phyloP scores from a whole-genome alignment of 1,139 yeast genomes.

The Arxiozyma heterogenica region DNA sequence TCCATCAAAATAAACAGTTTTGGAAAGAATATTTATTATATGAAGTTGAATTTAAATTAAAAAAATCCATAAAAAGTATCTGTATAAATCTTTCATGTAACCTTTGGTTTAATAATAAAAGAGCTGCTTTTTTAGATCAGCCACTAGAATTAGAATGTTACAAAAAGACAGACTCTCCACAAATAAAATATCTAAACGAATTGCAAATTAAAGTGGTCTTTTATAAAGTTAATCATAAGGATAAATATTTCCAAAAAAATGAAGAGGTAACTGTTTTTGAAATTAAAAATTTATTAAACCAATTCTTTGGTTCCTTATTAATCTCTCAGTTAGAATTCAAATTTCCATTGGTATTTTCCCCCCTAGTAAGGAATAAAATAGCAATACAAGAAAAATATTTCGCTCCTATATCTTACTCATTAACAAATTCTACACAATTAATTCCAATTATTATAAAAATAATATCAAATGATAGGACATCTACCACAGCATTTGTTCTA shows the following conservation, averaged over 20 bases:
- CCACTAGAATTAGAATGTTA: slow-evolving; percentile 9
- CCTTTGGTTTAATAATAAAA: slow-evolving; percentile 14
- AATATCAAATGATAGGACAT: slow-evolving; percentile 20
- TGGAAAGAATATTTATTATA: slow-evolving; percentile 14
- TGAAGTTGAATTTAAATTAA: not conserved
- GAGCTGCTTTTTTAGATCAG: slow-evolving; percentile 10
- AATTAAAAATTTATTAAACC: slow-evolving; percentile 15
- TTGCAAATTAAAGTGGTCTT: slow-evolving; percentile 7
- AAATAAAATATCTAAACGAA: slow-evolving; percentile 5
- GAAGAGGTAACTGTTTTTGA: not conserved
- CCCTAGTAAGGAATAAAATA: slow-evolving; percentile 15
- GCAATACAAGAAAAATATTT: slow-evolving; percentile 16
- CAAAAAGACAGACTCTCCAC: slow-evolving; percentile 2
- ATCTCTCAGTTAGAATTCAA: slow-evolving; percentile 25
- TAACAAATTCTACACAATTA: slow-evolving; percentile 16
- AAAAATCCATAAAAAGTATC: not conserved
- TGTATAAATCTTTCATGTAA: slow-evolving; percentile 12
- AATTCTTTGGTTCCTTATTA: slow-evolving; percentile 21
- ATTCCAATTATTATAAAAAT: slow-evolving; percentile 17
- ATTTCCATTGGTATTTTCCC: slow-evolving; percentile 25
- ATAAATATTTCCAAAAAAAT: not conserved
- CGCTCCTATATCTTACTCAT: slow-evolving; percentile 21
- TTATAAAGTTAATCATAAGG: not conserved
- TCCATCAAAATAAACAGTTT: slow-evolving; percentile 3
- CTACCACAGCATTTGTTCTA: slow-evolving; percentile 18